Conservation (phyloP, 176 grass and related monocot species). For the Oryza officinalis region DNA sequence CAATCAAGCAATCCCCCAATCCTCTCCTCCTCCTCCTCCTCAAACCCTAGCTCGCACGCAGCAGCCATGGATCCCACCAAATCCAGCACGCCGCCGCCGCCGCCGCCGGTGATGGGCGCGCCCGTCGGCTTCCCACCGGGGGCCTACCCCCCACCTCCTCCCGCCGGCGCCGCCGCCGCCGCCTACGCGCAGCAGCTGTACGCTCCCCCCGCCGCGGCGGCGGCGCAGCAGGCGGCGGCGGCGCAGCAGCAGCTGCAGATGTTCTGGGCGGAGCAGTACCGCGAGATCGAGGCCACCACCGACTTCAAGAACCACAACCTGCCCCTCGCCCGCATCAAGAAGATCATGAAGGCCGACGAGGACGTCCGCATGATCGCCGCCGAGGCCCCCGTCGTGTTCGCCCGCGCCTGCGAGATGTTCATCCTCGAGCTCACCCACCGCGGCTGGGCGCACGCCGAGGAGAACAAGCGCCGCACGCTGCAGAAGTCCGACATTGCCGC, state of each 20-base stretch:
- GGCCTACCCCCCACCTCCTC: constrained; percentile 40
- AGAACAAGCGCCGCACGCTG: constrained; percentile 88
- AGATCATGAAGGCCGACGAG: constrained; percentile 99
- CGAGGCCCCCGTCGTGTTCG: constrained; percentile 87
- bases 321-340: constrained; percentile 88
- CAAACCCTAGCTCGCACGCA: constrained; percentile 44
- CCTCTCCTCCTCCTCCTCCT: background rate
- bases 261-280: constrained; percentile 96
- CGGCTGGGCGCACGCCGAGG: constrained; percentile 88
- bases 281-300: constrained; percentile 75
- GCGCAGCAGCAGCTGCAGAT: constrained; percentile 82
- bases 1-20: background rate
- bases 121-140: constrained; percentile 58
- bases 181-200: constrained; percentile 63
- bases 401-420: constrained; percentile 94
- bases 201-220: constrained; percentile 44
- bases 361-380: constrained; percentile 95
- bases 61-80: constrained; percentile 70
- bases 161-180: background rate
- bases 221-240: constrained; percentile 44
- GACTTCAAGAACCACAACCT: constrained; percentile 94
- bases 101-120: constrained; percentile 51
- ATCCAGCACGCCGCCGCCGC: constrained; percentile 57
- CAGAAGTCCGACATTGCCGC: constrained; percentile 95
- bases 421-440: constrained; percentile 89